These are phyloP conservation scores for Medicago arabica DNA, from an alignment of 306 rosid species.

Conservation along the genomic window DNA sequence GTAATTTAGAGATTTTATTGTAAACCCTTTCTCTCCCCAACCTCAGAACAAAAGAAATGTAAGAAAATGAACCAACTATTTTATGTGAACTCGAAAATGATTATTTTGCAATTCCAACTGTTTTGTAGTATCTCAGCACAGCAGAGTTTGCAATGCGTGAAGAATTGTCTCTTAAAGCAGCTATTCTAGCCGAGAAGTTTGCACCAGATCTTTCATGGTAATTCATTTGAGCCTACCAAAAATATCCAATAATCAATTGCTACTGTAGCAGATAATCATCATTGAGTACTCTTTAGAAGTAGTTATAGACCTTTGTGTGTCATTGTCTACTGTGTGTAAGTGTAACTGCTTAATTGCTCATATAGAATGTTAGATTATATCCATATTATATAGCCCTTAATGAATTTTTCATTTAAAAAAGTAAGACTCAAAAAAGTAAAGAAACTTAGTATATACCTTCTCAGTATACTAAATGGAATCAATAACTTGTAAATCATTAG, in stretches of 20 bases:
- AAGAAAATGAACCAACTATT: constrained; percentile 40
- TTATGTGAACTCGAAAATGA: constrained; percentile 37
- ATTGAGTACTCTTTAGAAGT: constrained; percentile 14
- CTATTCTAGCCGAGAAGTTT: constrained; percentile 99
- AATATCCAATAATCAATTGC: not conserved
- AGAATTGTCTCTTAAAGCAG: constrained; percentile 97
- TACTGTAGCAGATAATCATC: constrained; percentile 23
- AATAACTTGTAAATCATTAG: not conserved
- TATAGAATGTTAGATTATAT: constrained; percentile 31
- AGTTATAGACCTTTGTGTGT: constrained; percentile 6
- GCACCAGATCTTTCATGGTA: constrained; percentile 99
- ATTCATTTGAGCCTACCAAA: constrained; percentile 31
- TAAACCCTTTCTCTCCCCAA: not conserved
- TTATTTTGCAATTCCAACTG: constrained; percentile 44
- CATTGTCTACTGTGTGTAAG: constrained; percentile 28
- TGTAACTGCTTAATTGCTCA: constrained; percentile 35
- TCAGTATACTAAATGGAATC: constrained; percentile 6
- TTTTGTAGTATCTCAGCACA: constrained; percentile 91
- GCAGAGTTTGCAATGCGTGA: constrained; percentile 99
- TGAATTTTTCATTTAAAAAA: not conserved
- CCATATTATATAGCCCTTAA: constrained; percentile 1
- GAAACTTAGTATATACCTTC: not conserved
- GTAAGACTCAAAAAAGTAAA: not conserved
- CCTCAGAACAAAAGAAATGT: not conserved
- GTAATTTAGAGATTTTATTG: constrained; percentile 31